Evolutionary conservation across 2,329 filamentous ascomycete species (phyloP).

Genomic region (Talaromyces sp.): DNA sequence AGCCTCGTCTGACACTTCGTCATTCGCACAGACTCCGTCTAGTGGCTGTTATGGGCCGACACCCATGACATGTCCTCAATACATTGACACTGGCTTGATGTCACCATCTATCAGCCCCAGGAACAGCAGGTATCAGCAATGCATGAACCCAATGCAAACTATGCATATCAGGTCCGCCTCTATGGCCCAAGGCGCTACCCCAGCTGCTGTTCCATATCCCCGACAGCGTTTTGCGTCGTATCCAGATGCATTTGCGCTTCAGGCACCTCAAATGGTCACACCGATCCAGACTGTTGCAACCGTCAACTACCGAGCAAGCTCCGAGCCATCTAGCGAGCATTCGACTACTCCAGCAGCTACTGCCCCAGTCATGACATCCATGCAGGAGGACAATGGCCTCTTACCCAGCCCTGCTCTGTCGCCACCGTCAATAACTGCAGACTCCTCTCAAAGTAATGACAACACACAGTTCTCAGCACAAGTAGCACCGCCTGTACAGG

Average conservation of each 20-base stretch:
- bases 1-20: background rate
- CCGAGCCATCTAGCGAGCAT: constrained; percentile 1
- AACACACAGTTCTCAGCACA: background rate
- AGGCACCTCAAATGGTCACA: background rate
- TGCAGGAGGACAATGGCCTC: background rate
- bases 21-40: constrained; percentile 22
- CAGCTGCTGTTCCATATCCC: background rate
- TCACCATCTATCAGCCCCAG: constrained; percentile 12
- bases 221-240: constrained; percentile 15
- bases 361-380: background rate
- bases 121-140: constrained; percentile 5
- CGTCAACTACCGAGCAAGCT: constrained; percentile 1
- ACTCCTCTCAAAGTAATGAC: constrained; percentile 3
- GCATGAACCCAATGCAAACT: constrained; percentile 1
- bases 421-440: background rate
- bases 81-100: constrained; percentile 18
- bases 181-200: constrained; percentile 3
- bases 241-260: constrained; percentile 13
- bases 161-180: constrained; percentile 8
- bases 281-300: background rate
- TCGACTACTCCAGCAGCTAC: background rate
- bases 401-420: constrained; percentile 14
- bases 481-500: background rate
- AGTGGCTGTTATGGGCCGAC: constrained; percentile 19
- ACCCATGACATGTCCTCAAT: constrained; percentile 20